phyloP scores from a whole-genome alignment of 805 yeast species.

The Candida vartiovaarae region DNA sequence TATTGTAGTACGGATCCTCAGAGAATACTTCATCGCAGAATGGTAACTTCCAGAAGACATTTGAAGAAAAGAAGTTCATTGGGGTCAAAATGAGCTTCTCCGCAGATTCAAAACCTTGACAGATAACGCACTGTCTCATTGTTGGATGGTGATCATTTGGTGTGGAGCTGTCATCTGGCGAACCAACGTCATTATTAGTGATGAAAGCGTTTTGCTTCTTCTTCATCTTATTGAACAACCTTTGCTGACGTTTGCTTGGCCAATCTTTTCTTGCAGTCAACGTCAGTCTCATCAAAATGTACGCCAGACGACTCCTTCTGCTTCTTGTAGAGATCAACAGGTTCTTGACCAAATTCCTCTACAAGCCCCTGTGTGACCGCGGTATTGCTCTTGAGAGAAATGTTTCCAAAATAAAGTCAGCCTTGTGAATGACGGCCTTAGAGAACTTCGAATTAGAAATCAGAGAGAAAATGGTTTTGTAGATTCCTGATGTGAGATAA shows the following conservation, averaged over 20 bases:
- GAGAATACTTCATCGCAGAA: not conserved
- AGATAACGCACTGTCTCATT: conserved; percentile 44
- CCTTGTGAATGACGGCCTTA: conserved; percentile 42
- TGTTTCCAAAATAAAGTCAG: conserved; percentile 46
- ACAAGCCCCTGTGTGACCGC: conserved; percentile 43
- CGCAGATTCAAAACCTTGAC: conserved; percentile 45
- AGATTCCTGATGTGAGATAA: conserved; percentile 33
- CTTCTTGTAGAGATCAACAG: conserved; percentile 42
- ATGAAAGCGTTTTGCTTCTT: conserved; percentile 73
- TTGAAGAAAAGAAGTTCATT: conserved; percentile 36
- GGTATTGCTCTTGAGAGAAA: conserved; percentile 42
- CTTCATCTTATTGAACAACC: conserved; percentile 53
- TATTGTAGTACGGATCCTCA: not conserved
- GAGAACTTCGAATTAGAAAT: conserved; percentile 43
- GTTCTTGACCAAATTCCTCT: conserved; percentile 51
- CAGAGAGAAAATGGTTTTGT: conserved; percentile 30
- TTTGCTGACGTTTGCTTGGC: conserved; percentile 56
- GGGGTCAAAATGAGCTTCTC: conserved; percentile 55
- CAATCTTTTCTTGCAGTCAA: conserved; percentile 46
- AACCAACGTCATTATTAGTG: conserved; percentile 40
- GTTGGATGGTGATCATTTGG: conserved; percentile 16
- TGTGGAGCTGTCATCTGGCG: conserved; percentile 21
- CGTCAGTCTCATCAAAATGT: conserved; percentile 41
- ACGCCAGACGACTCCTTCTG: conserved; percentile 35
- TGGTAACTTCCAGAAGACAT: conserved; percentile 19